Base-by-base conservation (phyloP, 2,329 filamentous ascomycete species). In the Tolypocladium paradoxum region DNA sequence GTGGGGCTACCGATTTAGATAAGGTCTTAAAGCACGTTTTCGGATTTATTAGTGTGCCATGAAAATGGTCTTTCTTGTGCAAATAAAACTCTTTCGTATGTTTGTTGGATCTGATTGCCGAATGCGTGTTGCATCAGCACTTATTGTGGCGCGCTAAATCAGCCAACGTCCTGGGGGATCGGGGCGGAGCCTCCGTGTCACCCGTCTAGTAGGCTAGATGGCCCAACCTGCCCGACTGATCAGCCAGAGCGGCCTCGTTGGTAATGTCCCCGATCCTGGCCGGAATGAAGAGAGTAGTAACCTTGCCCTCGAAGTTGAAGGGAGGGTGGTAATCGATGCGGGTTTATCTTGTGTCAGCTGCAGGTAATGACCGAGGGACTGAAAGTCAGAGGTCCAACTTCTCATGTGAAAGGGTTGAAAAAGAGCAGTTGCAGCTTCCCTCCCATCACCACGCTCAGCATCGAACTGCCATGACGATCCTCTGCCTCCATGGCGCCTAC, bases 401-500 rank as follows among this genome's bases (percentile, higher is more conserved):
- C 43, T 46, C 43, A 46, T 46, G 27, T 46, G 27, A 46, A 46
- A 45, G 40, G 9, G 6, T 12, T 12, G 27, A 46, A 11, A 1
- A 46, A 18, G 9, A 31, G 16, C 43, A 45, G 27, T 11, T 6
- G 29, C 29, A 31, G 29, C 3, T n/a, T 45, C 22, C 4, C n/a
- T n/a, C 24, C 11, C 40, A 45, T n/a, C 16, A 24, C 24, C 40
- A n/a, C 16, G 2, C 12, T 47, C 45, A 14, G 16, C 45, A 22
- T 48, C 29, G 24, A n/a, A n/a, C 16, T 5, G n/a, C 46, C 2
- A 81, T 82, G 78, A 77, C 70, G 60, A 77, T 82, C 51, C 65
- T 82, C 34, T 82, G 79, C 62, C 70, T 82, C 9, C 78, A 78
- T 35, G 79, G 79, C 56, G 76, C 79, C 24, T 82, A 77, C 62